Evolutionary conservation across 1,284 basidiomycete species (phyloP).

Genomic region (Naganishia liquefaciens): DNA sequence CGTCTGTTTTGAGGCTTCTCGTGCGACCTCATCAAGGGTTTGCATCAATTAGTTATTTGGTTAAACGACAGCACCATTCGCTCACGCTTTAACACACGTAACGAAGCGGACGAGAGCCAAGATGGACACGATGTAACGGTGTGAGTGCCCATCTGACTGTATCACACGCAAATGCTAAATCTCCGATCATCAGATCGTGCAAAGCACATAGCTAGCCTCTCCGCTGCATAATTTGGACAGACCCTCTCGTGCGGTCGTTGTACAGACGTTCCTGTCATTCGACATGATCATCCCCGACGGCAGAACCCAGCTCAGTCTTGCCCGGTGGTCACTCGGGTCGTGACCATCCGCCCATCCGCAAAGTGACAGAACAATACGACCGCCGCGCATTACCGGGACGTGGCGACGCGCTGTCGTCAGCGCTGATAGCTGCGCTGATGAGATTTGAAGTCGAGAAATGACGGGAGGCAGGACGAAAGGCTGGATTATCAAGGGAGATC

Average conservation of each 20-base stretch:
- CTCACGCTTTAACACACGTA: not conserved
- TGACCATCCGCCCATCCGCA: not conserved
- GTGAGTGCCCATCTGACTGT: too few species aligned
- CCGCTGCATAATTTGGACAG: not conserved
- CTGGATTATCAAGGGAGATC: not conserved
- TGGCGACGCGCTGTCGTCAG: not conserved
- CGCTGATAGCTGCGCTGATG: not conserved
- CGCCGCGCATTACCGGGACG: not conserved
- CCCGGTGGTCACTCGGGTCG: not conserved
- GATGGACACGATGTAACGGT: too few species aligned
- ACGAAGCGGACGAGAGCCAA: not conserved
- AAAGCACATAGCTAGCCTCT: too few species aligned
- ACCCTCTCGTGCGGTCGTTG: not conserved
- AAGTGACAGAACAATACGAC: not conserved
- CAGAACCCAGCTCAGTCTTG: not conserved
- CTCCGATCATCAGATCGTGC: too few species aligned
- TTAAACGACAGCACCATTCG: not conserved
- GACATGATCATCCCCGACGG: not conserved
- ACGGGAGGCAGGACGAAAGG: not conserved
- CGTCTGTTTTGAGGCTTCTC: too few species aligned
- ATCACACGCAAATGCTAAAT: too few species aligned
- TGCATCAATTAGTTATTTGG: too few species aligned
- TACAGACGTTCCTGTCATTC: not conserved
- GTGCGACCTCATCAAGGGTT: too few species aligned
- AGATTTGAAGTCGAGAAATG: not conserved